These are phyloP conservation scores for Fusarium pseudoanthophilum DNA, from an alignment of 2,329 filamentous ascomycete genomes.

Conservation along the genomic window DNA sequence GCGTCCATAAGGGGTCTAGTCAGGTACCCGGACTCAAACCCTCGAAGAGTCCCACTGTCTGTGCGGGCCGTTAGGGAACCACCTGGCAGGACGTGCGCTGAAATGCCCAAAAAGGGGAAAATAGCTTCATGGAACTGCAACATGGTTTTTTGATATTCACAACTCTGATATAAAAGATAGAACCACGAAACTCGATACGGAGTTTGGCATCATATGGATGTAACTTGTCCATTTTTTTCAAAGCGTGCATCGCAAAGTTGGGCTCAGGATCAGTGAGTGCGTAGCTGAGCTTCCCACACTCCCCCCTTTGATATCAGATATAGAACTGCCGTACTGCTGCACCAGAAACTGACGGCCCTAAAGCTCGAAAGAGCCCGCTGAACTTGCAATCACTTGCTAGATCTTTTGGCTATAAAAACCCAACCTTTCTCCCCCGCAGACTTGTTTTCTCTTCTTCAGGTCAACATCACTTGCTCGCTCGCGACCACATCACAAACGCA, in stretches of 20 bases:
- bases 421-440: neutral
- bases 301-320: neutral
- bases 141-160: slow-evolving; percentile 17
- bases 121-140: slow-evolving; percentile 13
- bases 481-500: neutral
- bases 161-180: neutral
- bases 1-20: neutral
- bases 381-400: slow-evolving; percentile 3
- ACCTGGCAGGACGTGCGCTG: slow-evolving; percentile 18
- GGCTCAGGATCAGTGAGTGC: neutral
- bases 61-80: neutral
- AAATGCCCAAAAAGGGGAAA: neutral
- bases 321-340: neutral
- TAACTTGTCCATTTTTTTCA: neutral
- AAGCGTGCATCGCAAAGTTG: neutral
- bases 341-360: neutral
- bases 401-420: slow-evolving; percentile 13
- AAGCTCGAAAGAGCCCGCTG: neutral
- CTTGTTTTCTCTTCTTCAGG: neutral
- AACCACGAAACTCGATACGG: neutral
- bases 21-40: neutral
- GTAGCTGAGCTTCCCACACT: neutral
- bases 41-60: slow-evolving; percentile 9
- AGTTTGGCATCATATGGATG: neutral
- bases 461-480: neutral